These are phyloP conservation scores for Boletus tylopilopsis DNA, from an alignment of 768 basidiomycete genomes.

Conservation along the genomic window DNA sequence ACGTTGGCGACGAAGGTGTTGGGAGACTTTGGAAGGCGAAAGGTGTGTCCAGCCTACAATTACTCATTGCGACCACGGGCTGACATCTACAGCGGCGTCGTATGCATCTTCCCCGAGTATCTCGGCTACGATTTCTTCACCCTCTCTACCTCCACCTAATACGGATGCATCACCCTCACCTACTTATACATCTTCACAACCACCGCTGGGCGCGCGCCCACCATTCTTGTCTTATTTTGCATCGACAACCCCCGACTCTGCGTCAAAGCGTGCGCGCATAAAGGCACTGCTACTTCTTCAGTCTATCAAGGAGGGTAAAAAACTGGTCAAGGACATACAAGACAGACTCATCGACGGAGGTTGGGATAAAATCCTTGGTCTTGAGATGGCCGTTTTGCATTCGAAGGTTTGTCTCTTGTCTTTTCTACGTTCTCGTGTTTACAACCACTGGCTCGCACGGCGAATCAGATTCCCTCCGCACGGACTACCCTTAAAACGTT, in stretches of 20 bases:
- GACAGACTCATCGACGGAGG: constrained; percentile 14
- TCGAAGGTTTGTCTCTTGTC: constrained; percentile 54
- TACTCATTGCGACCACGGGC: neutral
- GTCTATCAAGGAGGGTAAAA: constrained; percentile 18
- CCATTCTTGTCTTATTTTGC: constrained; percentile 64
- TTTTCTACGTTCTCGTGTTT: neutral
- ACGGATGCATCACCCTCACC: constrained; percentile 1
- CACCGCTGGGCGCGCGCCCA: constrained; percentile 12
- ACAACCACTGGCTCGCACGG: neutral
- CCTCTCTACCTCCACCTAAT: constrained; percentile 7
- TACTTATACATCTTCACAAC: neutral
- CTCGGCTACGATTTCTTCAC: neutral
- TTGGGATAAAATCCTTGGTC: constrained; percentile 50
- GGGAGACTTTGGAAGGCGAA: constrained; percentile 71
- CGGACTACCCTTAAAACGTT: constrained; percentile 59
- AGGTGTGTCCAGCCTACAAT: constrained; percentile 35
- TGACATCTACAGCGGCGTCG: constrained; percentile 41
- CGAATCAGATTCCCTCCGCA: constrained; percentile 6
- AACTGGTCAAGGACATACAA: constrained; percentile 16
- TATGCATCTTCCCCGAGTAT: constrained; percentile 41
- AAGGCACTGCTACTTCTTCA: constrained; percentile 80
- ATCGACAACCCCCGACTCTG: constrained; percentile 78
- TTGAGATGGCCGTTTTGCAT: constrained; percentile 77
- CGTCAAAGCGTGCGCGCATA: constrained; percentile 66
- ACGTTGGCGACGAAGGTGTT: constrained; percentile 47